phyloP scores from a whole-genome alignment of 306 rosid species.

The Lagenaria siceraria region DNA sequence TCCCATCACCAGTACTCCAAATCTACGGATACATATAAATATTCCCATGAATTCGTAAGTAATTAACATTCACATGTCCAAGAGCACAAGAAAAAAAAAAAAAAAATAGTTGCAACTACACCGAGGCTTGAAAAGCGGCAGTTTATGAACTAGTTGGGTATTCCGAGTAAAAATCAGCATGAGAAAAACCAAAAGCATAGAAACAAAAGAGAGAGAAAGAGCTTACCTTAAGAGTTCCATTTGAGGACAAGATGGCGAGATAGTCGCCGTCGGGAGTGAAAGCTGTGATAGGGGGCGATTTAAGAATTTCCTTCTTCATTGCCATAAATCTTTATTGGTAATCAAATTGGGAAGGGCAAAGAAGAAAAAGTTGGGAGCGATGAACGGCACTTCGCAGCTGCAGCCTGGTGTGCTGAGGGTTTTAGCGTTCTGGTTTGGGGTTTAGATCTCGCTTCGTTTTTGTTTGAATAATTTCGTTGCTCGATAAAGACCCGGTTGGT shows the following conservation, averaged over 20 bases:
- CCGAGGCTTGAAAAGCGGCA: neutral
- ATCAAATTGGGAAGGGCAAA: neutral
- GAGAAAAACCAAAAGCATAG: neutral
- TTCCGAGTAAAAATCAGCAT: neutral
- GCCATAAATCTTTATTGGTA: no score
- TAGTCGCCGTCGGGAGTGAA: neutral
- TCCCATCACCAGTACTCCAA: constrained; percentile 36
- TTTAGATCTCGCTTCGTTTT: neutral
- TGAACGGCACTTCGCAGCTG: neutral
- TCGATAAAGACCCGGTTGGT: no score
- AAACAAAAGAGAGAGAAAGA: neutral
- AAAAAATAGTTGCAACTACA: neutral
- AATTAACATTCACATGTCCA: neutral
- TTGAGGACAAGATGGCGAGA: neutral
- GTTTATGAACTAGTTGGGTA: neutral
- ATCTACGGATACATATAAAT: constrained; percentile 14
- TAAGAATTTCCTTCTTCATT: neutral
- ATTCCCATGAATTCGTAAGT: neutral
- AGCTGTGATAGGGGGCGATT: neutral
- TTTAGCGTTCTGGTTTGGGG: constrained; percentile 2
- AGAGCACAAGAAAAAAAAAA: neutral
- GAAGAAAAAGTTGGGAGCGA: neutral
- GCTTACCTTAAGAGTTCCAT: neutral
- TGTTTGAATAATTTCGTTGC: neutral
- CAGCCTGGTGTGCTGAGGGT: neutral